phyloP scores from a whole-genome alignment of 1,139 yeast genomes.

The Arxiozyma slooffiae region DNA sequence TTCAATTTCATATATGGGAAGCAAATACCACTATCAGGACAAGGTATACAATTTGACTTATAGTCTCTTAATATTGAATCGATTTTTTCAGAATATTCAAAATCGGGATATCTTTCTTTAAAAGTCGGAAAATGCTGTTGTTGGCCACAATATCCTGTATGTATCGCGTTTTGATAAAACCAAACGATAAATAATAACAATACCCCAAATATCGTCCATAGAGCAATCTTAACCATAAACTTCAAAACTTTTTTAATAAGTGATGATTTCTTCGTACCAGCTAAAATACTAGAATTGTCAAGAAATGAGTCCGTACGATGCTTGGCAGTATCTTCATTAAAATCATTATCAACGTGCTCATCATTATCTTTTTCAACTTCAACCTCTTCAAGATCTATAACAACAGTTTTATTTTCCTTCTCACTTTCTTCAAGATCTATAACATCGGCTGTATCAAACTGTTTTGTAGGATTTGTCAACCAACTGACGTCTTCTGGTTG shows the following conservation, averaged over 20 bases:
- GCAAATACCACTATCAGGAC: constrained; percentile 80
- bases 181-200: constrained; percentile 37
- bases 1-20: constrained; percentile 46
- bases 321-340: neutral
- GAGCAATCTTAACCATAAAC: constrained; percentile 3
- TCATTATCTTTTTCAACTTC: constrained; percentile 1
- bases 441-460: neutral
- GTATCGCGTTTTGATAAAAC: constrained; percentile 51
- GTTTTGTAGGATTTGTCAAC: neutral
- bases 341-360: neutral
- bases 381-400: constrained; percentile 11
- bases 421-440: neutral
- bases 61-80: constrained; percentile 14
- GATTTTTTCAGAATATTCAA: constrained; percentile 11
- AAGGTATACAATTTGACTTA: constrained; percentile 60
- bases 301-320: neutral
- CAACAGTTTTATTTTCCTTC: neutral
- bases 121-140: constrained; percentile 34
- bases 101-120: constrained; percentile 12
- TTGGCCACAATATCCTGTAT: constrained; percentile 61
- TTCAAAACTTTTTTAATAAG: neutral
- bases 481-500: neutral
- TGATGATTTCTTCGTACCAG: neutral
- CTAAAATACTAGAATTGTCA: neutral
- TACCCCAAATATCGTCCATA: constrained; percentile 9